These are phyloP conservation scores for Chaetomium sp. DNA, from an alignment of 2,329 filamentous ascomycete genomes.

Conservation along the genomic window DNA sequence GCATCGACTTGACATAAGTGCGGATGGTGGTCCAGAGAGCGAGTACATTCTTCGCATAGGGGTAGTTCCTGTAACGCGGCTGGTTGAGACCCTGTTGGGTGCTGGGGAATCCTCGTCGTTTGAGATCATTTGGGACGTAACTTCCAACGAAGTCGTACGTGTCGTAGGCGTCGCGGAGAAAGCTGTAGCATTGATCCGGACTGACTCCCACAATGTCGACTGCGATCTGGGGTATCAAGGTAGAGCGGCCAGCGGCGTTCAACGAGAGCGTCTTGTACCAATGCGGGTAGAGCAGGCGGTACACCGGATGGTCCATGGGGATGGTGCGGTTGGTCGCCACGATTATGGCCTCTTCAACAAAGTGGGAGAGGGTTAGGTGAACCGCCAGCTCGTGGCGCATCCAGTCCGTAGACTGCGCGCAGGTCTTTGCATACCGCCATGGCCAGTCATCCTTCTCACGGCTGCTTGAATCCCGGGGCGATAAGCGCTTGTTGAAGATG, in stretches of 20 bases:
- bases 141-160: slow-evolving; percentile 38
- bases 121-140: slow-evolving; percentile 42
- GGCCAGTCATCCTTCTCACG: slow-evolving; percentile 41
- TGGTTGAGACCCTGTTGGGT: slow-evolving; percentile 28
- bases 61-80: slow-evolving; percentile 41
- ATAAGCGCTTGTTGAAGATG: slow-evolving; percentile 42
- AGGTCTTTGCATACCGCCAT: slow-evolving; percentile 48
- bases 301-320: slow-evolving; percentile 37
- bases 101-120: slow-evolving; percentile 36
- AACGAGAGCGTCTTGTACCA: slow-evolving; percentile 45
- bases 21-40: slow-evolving; percentile 39
- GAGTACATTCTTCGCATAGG: slow-evolving; percentile 41
- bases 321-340: slow-evolving; percentile 39
- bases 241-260: slow-evolving; percentile 40
- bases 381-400: slow-evolving; percentile 40
- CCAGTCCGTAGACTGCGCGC: slow-evolving; percentile 43
- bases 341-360: slow-evolving; percentile 44
- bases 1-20: slow-evolving; percentile 36
- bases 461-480: slow-evolving; percentile 26
- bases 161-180: slow-evolving; percentile 36
- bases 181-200: slow-evolving; percentile 31
- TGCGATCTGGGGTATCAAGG: slow-evolving; percentile 40
- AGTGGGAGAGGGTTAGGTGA: slow-evolving; percentile 40
- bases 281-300: slow-evolving; percentile 38
- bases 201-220: slow-evolving; percentile 36